Evolutionary conservation across 2,329 filamentous ascomycete species (phyloP), one percentile per base, ranked within the genome.

Genomic region (Xylaria sp.): DNA sequence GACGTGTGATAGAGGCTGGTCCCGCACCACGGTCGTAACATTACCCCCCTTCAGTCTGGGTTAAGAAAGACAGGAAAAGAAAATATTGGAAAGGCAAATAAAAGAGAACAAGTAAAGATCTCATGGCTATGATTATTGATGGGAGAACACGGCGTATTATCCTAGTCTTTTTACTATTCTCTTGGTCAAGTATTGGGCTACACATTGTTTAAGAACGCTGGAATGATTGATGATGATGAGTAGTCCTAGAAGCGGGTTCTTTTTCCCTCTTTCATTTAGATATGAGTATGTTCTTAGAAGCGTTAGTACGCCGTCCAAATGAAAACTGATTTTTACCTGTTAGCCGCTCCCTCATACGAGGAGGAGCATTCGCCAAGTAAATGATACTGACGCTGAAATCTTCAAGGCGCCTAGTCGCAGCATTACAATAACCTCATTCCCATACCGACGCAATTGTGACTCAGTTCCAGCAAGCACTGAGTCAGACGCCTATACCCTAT

Each of bases 1-100:
- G 88, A 1, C 77, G 78, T 18, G 83, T 90, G 0, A 79, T 88
- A 0, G 83, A 83, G 72, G 83, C 83, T 48, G 86, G 86, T 0
- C 84, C 83, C 0, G 72, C 77, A 20, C 41, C 61, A 48, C 48
- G 43, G 33, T 23, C 60, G 46, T 64, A 46, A 66, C 23, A 58
- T 51, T 12, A 10, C n/a, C 10, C 54, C 15, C 52, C n/a, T 57
- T 13, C 43, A 12, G 18, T 48, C 51, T 54, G 7, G 39, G 31
- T 1, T 7, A 7, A 48, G 33, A 31, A 36, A 54, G 43, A 25
- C 25, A 41, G 25, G 5, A 4, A 41, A 43, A 31, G 4, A 5
- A 3, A 5, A 4, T 23, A 36, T 36, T n/a, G 2, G 23, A 28
- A 36, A 2, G 8, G 15, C n/a, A 31, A 28, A 0, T 25, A 33